Base-by-base conservation (phyloP, 1,284 basidiomycete species). In the Puccinia novopanici region DNA sequence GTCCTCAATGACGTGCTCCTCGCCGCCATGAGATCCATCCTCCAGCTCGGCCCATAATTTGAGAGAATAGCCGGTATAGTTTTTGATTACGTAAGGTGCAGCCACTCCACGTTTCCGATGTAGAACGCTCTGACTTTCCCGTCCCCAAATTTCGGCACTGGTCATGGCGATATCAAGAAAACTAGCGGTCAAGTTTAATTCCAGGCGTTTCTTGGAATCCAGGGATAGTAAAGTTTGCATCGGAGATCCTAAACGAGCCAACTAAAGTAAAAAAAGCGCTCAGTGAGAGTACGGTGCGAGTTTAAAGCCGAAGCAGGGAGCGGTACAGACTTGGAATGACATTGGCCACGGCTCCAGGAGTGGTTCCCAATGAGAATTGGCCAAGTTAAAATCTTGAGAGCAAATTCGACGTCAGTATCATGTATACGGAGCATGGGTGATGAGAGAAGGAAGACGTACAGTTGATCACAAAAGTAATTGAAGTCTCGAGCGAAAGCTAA, bases 361-460 rank as follows among this genome's bases (percentile, higher is more conserved):
- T n/a, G 98, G 97, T 87, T 99, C 97, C 94, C 97, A 99, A 85
- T 99, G 95, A 68, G 97, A 99, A 85, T 98, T 96, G 40, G 92
- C 92, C 77, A 99, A 87, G 86, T 99, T 99, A 93, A 94, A 99
- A 85, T 97, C 80, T 81, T 65, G 42, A 68, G 30, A 75, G 24
- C 54, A 48, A 34, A 42, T 24, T 1, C 42, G 13, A 27, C 22
- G 15, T 72, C n/a, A 78, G 75, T 17, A 54, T 9, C 17, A 19
- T 34, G 34, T 34, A 34, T n/a, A 30, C 37, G n/a, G 63, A 48
- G 17, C 19, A 77, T 37, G 84, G 74, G 75, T 83, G 82, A 22
- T 84, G 57, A 82, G 81, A 48, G 81, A 79, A 15, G 22, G n/a
- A 30, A 37, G 34, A 81, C 75, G 8, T 71, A 76, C 80, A 99